A percentile compares a stretch with the other conserved stretches of the same genome.
Evolutionary conservation across 2,329 filamentous ascomycete genomes (phyloP).

Genomic region (Trichoderma atroviride): DNA sequence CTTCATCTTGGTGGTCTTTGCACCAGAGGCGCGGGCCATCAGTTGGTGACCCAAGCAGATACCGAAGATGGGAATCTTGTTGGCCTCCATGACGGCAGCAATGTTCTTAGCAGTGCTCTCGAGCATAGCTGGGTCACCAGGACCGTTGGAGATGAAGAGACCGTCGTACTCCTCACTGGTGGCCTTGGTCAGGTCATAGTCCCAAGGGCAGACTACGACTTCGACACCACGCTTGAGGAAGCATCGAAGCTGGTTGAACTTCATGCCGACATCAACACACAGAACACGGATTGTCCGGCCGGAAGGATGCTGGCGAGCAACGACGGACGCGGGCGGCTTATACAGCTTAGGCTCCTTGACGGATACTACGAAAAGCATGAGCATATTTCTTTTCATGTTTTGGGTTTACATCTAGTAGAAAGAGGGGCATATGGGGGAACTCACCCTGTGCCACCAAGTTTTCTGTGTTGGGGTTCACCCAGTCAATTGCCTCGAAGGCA

Average conservation of each 20-base stretch:
- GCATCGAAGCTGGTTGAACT: constrained; percentile 96
- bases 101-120: constrained; percentile 80
- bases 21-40: constrained; percentile 83
- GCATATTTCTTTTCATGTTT: constrained; percentile 35
- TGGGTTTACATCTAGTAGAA: constrained; percentile 4
- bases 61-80: constrained; percentile 86
- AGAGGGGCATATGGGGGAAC: constrained; percentile 39
- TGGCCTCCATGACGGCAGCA: constrained; percentile 72
- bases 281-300: constrained; percentile 85
- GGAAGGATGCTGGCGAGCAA: constrained; percentile 82
- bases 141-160: constrained; percentile 96
- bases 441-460: constrained; percentile 95
- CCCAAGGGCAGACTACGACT: constrained; percentile 92
- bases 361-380: constrained; percentile 69
- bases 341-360: constrained; percentile 85
- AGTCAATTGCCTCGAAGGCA: constrained; percentile 78
- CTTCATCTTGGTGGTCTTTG: constrained; percentile 92
- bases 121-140: constrained; percentile 89
- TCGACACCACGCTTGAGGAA: constrained; percentile 89
- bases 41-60: constrained; percentile 96
- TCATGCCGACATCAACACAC: constrained; percentile 95
- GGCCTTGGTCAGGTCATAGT: constrained; percentile 82
- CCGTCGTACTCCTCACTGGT: constrained; percentile 88
- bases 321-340: constrained; percentile 70
- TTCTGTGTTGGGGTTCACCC: constrained; percentile 88